Evolutionary conservation across 768 basidiomycete genomes (phyloP), one percentile per base, ranked within the genome.

Genomic region (Royoungia palumana): DNA sequence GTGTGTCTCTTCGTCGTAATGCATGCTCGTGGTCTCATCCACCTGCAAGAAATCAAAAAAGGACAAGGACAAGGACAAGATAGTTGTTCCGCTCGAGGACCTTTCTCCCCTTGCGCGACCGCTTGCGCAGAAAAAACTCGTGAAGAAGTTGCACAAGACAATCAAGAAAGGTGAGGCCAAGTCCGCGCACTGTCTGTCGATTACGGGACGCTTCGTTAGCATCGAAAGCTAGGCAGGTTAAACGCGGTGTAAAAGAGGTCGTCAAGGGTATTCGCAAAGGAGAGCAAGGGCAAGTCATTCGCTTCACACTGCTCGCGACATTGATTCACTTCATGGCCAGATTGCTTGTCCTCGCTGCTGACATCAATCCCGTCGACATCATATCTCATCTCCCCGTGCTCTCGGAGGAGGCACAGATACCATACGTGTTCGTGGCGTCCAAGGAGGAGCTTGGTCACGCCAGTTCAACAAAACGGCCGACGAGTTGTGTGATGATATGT

Each of bases 351-450:
- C 82, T 99, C 50, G 96, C 96, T 5, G 94, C 88, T 34, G 95
- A 98, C 70, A 98, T 98, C 67, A 95, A 90, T 52, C 96, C 96
- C 11, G 87, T 98, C 61, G 96, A 99, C 72, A 96, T 99, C 58
- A 94, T 98, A 61, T 94, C 94, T 28, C 96, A 98, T 72, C 76
- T 99, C 43, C 96, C 96, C 6, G 75, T 97, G 10, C 75, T 99
- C 64, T 87, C 90, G 40, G 96, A 99, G 73, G 96, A 99, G 67
- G 87, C 92, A 10, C 76, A 83, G 32, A 85, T 93, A 66, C 93
- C 93, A 1, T 95, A 94, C 63, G 77, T 94, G 41, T 94, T 92
- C 64, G 88, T 94, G 13, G 63, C 85, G 3, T 94, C 89, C 4
- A 96, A 95, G 65, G 96, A 98, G 70, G 93, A 95, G 63, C 84